These are phyloP conservation scores for Melampsora americana DNA, from an alignment of 1,284 basidiomycete species.

Conservation along the genomic window DNA sequence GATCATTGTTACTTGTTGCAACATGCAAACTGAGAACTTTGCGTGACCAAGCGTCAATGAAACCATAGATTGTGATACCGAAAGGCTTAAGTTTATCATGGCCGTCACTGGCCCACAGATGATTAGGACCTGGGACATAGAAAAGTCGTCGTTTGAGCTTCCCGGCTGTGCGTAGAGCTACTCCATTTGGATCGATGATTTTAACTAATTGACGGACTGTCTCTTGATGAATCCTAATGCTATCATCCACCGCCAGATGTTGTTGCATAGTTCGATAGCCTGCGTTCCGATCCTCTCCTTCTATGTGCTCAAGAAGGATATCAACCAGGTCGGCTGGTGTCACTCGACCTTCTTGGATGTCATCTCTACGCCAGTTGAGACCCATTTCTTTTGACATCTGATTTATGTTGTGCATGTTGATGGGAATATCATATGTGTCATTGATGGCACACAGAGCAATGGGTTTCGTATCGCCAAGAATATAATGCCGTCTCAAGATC, in stretches of 20 bases:
- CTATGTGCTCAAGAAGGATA: background rate
- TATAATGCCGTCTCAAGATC: background rate
- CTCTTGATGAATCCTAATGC: background rate
- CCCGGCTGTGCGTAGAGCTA: background rate
- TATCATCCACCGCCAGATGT: background rate
- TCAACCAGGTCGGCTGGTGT: background rate
- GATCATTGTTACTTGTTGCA: background rate
- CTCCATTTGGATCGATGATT: background rate
- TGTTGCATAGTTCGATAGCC: background rate
- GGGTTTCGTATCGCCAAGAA: background rate
- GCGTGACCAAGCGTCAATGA: background rate
- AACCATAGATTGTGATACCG: no score
- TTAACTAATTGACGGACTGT: background rate
- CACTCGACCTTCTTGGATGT: background rate
- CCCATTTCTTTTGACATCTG: conserved; percentile 2
- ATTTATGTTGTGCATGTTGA: no score
- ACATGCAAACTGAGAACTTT: background rate
- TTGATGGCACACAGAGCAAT: background rate
- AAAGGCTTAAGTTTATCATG: no score
- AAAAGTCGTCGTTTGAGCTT: background rate
- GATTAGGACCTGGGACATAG: background rate
- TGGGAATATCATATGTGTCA: background rate
- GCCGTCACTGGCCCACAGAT: background rate
- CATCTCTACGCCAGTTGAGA: background rate
- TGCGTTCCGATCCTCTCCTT: no score